Base-by-base conservation (phyloP, 306 rosid genomes). In the Fagus sylvatica region DNA sequence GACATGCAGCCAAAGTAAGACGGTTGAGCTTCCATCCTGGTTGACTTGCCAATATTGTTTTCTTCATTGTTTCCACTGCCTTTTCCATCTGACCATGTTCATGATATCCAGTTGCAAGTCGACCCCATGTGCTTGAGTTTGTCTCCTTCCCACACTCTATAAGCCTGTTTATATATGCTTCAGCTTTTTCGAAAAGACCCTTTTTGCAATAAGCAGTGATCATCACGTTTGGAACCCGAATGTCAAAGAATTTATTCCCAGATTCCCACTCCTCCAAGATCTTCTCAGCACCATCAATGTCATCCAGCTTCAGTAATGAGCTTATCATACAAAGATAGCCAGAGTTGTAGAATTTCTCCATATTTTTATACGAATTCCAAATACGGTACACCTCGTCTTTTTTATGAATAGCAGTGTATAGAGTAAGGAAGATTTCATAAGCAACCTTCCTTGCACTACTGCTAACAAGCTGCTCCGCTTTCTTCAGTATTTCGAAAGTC, bases 211-310 rank as follows among this genome's bases (percentile, higher is more conserved):
- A 90, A 43, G 81, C 85, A 53, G n/a, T 70, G 78, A 89, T 82
- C 86, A 90, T 60, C 80, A 90, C 7, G 66, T 80, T 82, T 34
- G 93, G 87, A 82, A 93, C 77, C 74, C 86, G 84, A 46, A 6
- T 8, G 78, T 90, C 96, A 76, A 86, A 88, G 59, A 6, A 11
- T 28, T 69, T 78, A 48, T 46, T 11, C 10, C 2, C 66, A 16
- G 88, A 86, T 83, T 90, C 96, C 96, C 94, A 90, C 54, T 90
- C 94, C 81, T 78, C 84, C 80, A 86, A 67, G 62, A 93, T 79
- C 79, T 69, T 84, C 82, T 90, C 96, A 2, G 89, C 88, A 32
- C 92, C 89, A 34, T 85, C 89, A 40, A 89, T 76, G 83, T 90
- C 91, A 84, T 81, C 87, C 53, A 93, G 79, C 87, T 85, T 90